These are phyloP conservation scores for Wallacemonas collosoma DNA, from an alignment of 208 protist species.

Conservation along the genomic window DNA sequence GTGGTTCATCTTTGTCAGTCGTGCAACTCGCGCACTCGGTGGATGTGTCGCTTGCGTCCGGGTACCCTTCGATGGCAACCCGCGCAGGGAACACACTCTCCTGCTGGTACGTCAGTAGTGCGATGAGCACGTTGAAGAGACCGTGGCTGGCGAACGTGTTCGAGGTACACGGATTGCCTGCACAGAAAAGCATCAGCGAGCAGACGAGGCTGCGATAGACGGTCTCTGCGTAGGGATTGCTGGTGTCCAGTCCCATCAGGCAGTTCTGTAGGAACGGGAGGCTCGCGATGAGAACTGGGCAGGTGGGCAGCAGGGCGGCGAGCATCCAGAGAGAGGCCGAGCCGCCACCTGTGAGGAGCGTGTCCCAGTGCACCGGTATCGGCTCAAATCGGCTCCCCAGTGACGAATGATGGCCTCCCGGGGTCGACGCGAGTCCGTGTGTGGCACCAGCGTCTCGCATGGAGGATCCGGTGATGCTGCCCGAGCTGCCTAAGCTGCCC, in stretches of 20 bases:
- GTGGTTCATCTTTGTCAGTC: conserved; percentile 19
- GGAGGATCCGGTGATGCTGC: neutral
- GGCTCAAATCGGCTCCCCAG: conserved; percentile 42
- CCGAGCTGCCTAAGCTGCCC: conserved; percentile 22
- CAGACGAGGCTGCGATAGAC: conserved; percentile 67
- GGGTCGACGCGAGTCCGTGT: neutral
- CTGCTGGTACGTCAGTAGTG: conserved; percentile 53
- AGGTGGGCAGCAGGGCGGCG: conserved; percentile 60
- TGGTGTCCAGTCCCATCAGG: conserved; percentile 59
- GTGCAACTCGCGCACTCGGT: conserved; percentile 2
- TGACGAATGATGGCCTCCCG: neutral
- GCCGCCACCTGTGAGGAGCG: conserved; percentile 46
- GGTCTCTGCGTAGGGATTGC: conserved; percentile 45
- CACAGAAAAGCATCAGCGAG: conserved; percentile 69
- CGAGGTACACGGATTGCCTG: conserved; percentile 68
- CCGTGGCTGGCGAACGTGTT: conserved; percentile 42
- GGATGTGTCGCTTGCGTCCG: neutral
- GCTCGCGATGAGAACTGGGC: conserved; percentile 39
- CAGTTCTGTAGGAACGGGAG: conserved; percentile 45
- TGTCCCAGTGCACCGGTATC: conserved; percentile 69
- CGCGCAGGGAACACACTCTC: conserved; percentile 57
- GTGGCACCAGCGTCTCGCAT: neutral
- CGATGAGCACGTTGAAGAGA: conserved; percentile 61
- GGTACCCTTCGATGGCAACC: conserved; percentile 13
- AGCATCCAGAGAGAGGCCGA: conserved; percentile 55